phyloP scores from a whole-genome alignment of 148 eudicot genomes.

The Arctostaphylos glauca region DNA sequence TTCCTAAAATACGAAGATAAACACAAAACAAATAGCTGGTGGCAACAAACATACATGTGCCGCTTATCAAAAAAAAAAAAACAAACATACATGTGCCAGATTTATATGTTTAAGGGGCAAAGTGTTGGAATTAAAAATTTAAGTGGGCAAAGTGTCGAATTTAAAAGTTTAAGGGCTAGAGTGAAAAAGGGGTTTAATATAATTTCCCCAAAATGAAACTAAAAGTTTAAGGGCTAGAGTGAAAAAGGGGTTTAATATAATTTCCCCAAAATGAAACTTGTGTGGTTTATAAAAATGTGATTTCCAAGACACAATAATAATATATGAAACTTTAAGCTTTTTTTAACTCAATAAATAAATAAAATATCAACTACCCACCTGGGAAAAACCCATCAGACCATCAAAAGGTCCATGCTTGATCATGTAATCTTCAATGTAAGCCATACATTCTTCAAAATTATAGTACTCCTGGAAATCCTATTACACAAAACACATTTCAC shows the following conservation, averaged over 20 bases:
- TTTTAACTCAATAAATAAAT: neutral
- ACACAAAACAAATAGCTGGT: no score
- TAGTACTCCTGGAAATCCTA: constrained; percentile 22
- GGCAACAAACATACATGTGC: no score
- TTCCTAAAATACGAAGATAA: no score
- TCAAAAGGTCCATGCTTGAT: constrained; percentile 41
- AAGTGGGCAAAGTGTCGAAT: no score
- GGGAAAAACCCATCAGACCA: constrained; percentile 43
- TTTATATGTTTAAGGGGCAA: no score
- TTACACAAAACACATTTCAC: neutral
- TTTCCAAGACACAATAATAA: neutral
- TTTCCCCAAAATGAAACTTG: neutral
- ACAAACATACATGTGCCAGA: no score
- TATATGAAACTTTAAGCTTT: neutral
- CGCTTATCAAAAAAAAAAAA: no score
- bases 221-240: no score
- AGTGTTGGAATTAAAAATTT: no score
- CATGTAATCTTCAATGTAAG: constrained; percentile 35
- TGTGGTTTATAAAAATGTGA: neutral
- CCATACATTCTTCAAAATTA: constrained; percentile 34
- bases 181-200: no score
- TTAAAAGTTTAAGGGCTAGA: no score
- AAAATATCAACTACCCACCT: constrained; percentile 20
- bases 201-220: neutral
- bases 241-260: no score